These are phyloP conservation scores for Pulicaria dysenterica DNA, from an alignment of 129 eudicot genomes.

Conservation along the genomic window DNA sequence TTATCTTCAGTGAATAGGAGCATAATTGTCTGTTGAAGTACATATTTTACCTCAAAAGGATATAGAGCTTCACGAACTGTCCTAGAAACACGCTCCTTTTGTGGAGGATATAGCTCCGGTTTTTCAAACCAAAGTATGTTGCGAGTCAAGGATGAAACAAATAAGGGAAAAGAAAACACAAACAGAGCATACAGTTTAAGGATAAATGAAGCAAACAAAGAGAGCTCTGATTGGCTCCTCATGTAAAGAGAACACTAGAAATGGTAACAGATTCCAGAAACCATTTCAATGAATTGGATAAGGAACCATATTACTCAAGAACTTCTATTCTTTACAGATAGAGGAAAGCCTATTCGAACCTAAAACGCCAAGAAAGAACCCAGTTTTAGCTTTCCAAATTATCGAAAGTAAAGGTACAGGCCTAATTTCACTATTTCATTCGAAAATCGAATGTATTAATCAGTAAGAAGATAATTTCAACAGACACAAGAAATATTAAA, in stretches of 20 bases:
- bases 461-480: background rate
- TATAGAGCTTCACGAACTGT: constrained; percentile 35
- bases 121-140: constrained; percentile 70
- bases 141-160: constrained; percentile 63
- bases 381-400: no score
- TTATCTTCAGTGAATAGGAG: background rate
- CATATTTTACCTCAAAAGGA: constrained; percentile 66
- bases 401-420: background rate
- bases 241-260: no score
- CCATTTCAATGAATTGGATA: no score
- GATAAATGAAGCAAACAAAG: background rate
- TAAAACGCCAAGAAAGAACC: no score
- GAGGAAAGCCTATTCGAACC: no score
- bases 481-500: background rate
- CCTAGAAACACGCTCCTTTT: constrained; percentile 47
- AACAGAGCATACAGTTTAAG: background rate
- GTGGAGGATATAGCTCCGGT: constrained; percentile 65
- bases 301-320: no score
- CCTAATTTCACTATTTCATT: background rate
- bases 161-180: background rate
- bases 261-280: no score
- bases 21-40: background rate
- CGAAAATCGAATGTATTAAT: background rate
- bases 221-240: background rate
- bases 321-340: no score